Conservation (phyloP, 2,329 filamentous ascomycete genomes). For the Cyanodermella asteris region DNA sequence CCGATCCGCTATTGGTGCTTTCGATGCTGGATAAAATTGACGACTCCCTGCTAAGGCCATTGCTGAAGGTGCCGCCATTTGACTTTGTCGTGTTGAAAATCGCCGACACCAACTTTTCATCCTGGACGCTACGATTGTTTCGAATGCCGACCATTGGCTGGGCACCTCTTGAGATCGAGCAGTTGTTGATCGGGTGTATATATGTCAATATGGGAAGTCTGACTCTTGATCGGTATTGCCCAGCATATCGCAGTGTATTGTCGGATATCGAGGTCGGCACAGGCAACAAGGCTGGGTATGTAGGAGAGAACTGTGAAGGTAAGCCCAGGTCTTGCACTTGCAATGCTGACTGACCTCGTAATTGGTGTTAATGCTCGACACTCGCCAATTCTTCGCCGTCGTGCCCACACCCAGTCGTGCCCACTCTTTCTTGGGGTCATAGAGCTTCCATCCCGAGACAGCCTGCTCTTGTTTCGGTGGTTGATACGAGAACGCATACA, state of each 20-base stretch:
- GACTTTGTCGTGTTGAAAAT: slow-evolving; percentile 61
- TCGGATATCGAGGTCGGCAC: slow-evolving; percentile 88
- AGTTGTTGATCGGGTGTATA: slow-evolving; percentile 90
- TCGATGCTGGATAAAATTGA: slow-evolving; percentile 12
- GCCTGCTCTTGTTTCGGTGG: slow-evolving; percentile 51
- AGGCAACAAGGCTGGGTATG: slow-evolving; percentile 66
- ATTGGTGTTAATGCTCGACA: slow-evolving; percentile 74
- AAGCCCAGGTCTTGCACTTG: slow-evolving; percentile 7
- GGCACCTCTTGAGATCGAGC: slow-evolving; percentile 84
- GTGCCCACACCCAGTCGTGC: slow-evolving; percentile 67
- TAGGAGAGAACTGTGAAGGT: slow-evolving; percentile 51
- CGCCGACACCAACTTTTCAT: slow-evolving; percentile 78
- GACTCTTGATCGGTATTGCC: slow-evolving; percentile 66
- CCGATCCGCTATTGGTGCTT: slow-evolving; percentile 2
- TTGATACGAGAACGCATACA: slow-evolving; percentile 76
- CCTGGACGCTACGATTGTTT: slow-evolving; percentile 78
- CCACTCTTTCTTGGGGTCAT: slow-evolving; percentile 71
- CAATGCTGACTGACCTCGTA: slow-evolving; percentile 33
- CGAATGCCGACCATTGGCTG: slow-evolving; percentile 76
- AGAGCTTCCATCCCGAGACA: slow-evolving; percentile 62
- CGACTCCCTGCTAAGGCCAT: slow-evolving; percentile 21
- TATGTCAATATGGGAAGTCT: slow-evolving; percentile 82
- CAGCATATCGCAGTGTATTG: slow-evolving; percentile 85
- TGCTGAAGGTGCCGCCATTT: no score
- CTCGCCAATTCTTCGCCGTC: slow-evolving; percentile 60